A percentile compares a stretch with the other conserved stretches of the same genome.
Evolutionary conservation across 805 yeast genomes (phyloP).

Genomic region (Barnettozyma vustinii): DNA sequence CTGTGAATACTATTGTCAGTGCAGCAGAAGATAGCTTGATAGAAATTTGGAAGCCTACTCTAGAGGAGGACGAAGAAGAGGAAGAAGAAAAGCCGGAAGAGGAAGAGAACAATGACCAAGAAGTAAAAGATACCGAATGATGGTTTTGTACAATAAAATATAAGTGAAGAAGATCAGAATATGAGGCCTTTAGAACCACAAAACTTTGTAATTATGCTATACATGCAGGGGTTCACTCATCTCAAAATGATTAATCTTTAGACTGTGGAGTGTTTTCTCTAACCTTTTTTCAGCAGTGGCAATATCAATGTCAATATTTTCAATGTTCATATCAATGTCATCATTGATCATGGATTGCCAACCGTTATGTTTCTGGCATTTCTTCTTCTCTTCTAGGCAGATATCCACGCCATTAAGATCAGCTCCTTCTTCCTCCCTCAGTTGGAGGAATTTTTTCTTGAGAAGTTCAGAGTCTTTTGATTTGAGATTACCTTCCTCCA

Average conservation of each 20-base stretch:
- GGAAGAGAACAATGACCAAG: conserved; percentile 5
- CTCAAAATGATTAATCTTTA: conserved; percentile 35
- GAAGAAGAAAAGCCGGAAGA: conserved; percentile 30
- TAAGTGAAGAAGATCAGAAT: not conserved
- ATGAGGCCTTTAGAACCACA: not conserved
- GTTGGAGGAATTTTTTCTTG: conserved; percentile 3
- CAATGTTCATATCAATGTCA: conserved; percentile 32
- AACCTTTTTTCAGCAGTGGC: conserved; percentile 23
- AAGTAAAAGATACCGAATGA: not conserved
- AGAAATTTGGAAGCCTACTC: conserved; percentile 61
- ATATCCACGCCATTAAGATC: conserved; percentile 14
- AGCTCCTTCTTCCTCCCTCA: conserved; percentile 1
- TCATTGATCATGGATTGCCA: conserved; percentile 37
- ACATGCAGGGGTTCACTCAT: not conserved
- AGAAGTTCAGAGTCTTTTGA: conserved; percentile 12
- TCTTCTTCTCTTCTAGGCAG: conserved; percentile 50
- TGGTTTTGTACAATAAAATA: not conserved
- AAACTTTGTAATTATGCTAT: not conserved
- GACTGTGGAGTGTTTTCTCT: conserved; percentile 29
- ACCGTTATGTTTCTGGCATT: conserved; percentile 50
- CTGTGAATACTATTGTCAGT: conserved; percentile 54
- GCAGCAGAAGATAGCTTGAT: conserved; percentile 72
- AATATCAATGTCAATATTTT: conserved; percentile 21
- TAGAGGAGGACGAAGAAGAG: conserved; percentile 34
- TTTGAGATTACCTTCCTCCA: conserved; percentile 19